phyloP scores from a whole-genome alignment of 2,329 filamentous ascomycete genomes.

The Apiospora phragmitis region DNA sequence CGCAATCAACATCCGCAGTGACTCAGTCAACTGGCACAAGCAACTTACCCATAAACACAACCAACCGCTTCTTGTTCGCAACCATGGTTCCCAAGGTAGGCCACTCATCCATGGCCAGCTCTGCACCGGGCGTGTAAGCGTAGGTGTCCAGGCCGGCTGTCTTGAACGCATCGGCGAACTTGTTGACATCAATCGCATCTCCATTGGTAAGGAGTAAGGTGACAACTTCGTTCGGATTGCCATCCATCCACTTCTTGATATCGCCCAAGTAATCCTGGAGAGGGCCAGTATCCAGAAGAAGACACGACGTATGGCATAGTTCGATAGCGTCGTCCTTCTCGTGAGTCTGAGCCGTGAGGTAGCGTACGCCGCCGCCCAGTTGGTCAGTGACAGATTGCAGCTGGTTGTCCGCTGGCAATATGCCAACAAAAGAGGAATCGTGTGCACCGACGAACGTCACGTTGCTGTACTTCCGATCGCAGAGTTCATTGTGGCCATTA shows the following conservation, averaged over 20 bases:
- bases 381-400: constrained; percentile 58
- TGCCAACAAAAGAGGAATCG: constrained; percentile 64
- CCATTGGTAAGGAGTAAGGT: constrained; percentile 64
- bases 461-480: constrained; percentile 57
- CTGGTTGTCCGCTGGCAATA: constrained; percentile 57
- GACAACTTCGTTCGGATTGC: constrained; percentile 60
- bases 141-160: constrained; percentile 56
- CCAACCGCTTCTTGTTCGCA: constrained; percentile 58
- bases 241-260: constrained; percentile 61
- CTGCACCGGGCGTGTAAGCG: constrained; percentile 52
- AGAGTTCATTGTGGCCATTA: constrained; percentile 59
- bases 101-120: constrained; percentile 54
- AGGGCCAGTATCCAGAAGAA: constrained; percentile 57
- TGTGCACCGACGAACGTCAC: constrained; percentile 65
- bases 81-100: constrained; percentile 71
- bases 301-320: constrained; percentile 66
- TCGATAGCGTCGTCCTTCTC: constrained; percentile 50
- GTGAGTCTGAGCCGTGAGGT: constrained; percentile 66
- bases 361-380: constrained; percentile 62
- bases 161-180: constrained; percentile 56
- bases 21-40: background rate
- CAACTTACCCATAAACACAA: constrained; percentile 67
- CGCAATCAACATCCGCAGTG: background rate
- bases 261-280: constrained; percentile 55
- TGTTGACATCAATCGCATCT: constrained; percentile 55